Conservation (phyloP, 192 early-diverging fungal genomes). For the Blastocladiella britannica region DNA sequence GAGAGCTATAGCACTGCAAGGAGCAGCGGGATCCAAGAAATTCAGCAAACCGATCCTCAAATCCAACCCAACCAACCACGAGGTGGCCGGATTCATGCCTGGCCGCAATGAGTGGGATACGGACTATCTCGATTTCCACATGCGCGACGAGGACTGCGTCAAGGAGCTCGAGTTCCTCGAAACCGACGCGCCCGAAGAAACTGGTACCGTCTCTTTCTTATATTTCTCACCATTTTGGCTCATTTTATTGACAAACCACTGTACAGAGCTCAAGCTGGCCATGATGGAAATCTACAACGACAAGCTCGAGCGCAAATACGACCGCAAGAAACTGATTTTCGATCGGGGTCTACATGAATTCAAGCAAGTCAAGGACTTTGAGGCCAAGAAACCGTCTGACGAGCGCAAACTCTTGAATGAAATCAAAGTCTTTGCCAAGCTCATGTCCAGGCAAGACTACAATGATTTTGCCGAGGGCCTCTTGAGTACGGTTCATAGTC, state of each 20-base stretch:
- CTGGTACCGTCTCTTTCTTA: conserved; percentile 17
- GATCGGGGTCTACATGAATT: conserved; percentile 78
- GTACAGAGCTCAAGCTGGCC: conserved; percentile 56
- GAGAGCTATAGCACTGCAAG: too few relatives aligned
- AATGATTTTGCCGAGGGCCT: conserved; percentile 54
- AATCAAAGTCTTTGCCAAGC: conserved; percentile 66
- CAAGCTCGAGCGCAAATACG: conserved; percentile 53
- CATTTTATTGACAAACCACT: too few relatives aligned
- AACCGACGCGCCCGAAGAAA: conserved; percentile 65
- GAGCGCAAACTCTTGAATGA: conserved; percentile 66
- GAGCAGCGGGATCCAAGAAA: too few relatives aligned
- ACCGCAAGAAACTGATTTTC: conserved; percentile 71
- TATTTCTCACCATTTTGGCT: background rate
- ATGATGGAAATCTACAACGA: conserved; percentile 87
- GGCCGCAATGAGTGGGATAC: conserved; percentile 83
- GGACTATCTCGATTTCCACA: too few relatives aligned
- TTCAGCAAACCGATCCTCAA: too few relatives aligned
- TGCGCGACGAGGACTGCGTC: conserved; percentile 66
- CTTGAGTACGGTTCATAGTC: conserved; percentile 17
- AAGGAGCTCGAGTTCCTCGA: conserved; percentile 88
- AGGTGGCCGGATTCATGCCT: conserved; percentile 95
- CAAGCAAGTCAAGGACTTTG: conserved; percentile 39
- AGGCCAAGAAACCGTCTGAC: conserved; percentile 66
- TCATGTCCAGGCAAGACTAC: conserved; percentile 65
- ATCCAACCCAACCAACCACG: conserved; percentile 78